These are phyloP conservation scores for Favolaschia claudopus DNA, from an alignment of 768 basidiomycete species.

Conservation along the genomic window DNA sequence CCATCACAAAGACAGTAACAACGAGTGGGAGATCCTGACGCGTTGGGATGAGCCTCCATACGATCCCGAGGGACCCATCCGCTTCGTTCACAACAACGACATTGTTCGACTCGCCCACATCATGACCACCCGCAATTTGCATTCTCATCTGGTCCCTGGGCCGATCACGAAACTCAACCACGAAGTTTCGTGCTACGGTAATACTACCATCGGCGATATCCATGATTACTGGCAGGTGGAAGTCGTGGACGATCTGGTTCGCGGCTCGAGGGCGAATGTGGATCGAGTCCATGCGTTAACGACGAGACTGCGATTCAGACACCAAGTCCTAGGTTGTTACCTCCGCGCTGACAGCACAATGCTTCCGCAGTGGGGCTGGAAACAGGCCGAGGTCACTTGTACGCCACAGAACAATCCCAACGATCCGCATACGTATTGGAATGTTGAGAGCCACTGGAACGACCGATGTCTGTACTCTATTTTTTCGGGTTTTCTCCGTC, in stretches of 20 bases:
- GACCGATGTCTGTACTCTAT: conserved; percentile 81
- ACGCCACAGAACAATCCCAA: conserved; percentile 84
- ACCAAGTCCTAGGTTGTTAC: conserved; percentile 84
- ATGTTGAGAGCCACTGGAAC: conserved; percentile 98
- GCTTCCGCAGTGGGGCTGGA: conserved; percentile 98
- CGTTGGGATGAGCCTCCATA: conserved; percentile 78
- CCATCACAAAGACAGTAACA: conserved; percentile 99
- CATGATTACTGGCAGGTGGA: conserved; percentile 95
- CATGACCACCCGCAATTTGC: conserved; percentile 88
- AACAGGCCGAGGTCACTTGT: conserved; percentile 96
- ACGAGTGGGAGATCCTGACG: conserved; percentile 86
- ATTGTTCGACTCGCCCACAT: conserved; percentile 82
- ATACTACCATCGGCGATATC: conserved; percentile 83
- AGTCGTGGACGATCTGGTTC: conserved; percentile 88
- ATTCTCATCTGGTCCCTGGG: conserved; percentile 88
- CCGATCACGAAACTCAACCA: conserved; percentile 89
- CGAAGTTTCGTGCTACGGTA: conserved; percentile 96
- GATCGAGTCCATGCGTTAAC: conserved; percentile 88
- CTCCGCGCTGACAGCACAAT: conserved; percentile 87
- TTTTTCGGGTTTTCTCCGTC: background rate
- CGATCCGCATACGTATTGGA: conserved; percentile 94
- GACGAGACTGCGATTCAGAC: conserved; percentile 86
- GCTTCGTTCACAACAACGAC: conserved; percentile 79
- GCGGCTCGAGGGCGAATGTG: conserved; percentile 61
- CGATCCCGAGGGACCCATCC: conserved; percentile 71